These are phyloP conservation scores for Cryphonectria japonica DNA, from an alignment of 2,329 filamentous ascomycete genomes.

Conservation along the genomic window DNA sequence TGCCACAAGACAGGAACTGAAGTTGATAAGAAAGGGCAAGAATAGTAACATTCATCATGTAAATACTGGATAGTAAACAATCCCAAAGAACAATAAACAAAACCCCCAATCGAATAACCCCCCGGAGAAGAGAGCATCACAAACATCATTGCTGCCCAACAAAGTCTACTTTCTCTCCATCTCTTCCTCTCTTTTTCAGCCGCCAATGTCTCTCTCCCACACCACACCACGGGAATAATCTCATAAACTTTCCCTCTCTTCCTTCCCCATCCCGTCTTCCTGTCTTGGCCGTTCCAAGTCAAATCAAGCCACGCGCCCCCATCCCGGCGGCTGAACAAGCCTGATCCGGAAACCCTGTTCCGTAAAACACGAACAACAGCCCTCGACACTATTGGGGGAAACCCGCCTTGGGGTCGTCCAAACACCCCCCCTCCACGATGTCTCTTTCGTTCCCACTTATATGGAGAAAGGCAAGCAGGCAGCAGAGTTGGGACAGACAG, in stretches of 20 bases:
- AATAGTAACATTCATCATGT: not conserved
- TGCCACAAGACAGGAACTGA: not conserved
- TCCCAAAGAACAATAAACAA: not conserved
- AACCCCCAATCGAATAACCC: not conserved
- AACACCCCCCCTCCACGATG: too few species aligned
- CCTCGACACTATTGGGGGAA: not conserved
- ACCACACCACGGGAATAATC: not conserved
- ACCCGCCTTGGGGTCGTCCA: not conserved
- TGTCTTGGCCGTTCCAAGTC: not conserved
- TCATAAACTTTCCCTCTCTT: not conserved
- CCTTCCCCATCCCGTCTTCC: too few species aligned
- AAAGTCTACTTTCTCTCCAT: not conserved
- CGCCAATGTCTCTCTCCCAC: not conserved
- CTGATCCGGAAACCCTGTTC: not conserved
- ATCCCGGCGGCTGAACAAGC: not conserved
- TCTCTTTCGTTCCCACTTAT: not conserved
- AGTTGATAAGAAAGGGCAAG: not conserved
- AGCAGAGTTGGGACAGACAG: not conserved
- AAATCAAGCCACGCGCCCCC: constrained; percentile 5
- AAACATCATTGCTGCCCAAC: not conserved
- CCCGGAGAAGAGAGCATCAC: not conserved
- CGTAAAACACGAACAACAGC: not conserved
- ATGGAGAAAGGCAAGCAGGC: not conserved
- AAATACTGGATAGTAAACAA: too few species aligned
- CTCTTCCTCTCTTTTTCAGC: not conserved